Base-by-base conservation (phyloP, 2,329 filamentous ascomycete species). In the Cladophialophora psammophila region DNA sequence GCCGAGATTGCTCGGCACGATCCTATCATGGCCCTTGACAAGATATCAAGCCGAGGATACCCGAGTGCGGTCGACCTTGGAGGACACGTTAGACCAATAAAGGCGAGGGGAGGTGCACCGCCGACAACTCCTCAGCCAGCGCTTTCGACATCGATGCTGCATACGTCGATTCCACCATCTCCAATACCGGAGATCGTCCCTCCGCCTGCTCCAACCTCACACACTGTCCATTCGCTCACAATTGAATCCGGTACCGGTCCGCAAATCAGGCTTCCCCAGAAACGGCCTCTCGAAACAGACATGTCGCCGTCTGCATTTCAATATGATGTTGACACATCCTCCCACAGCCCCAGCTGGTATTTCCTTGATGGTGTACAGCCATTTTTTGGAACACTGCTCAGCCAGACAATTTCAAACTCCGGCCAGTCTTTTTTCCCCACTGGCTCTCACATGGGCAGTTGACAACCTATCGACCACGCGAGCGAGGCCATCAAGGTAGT, bases 1-100 rank as follows among this genome's bases (percentile, higher is more conserved):
- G 45, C 60, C 12, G 64, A 67, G 18, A 67, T 57, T 26, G 52
- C 32, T 13, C 12, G 48, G n/a, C 48, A 60, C 34, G 45, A 71
- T n/a, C 66, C 64, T 18, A 15, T 32, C 7, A 45, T 34, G 7
- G 53, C 40, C 15, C 53, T 68, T 18, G 56, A 31, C 1, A 20
- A 32, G 31, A 59, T 57, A 50, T 32, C 59, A 8, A 20, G 26
- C 18, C n/a, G 40, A 36, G 42, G 45, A 20, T 10, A 60, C 2
- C 38, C 57, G 18, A n/a, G 13, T 50, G 32, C n/a, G 1, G 45
- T 13, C 40, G 32, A 35, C 18, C 9, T 15, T 9, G 18, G n/a
- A 50, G 42, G 15, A 6, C 57, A 36, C 26, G 31, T 7, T 34
- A 26, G 1, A 32, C 18, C 31, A n/a, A 34, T 26, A 34, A 18